Evolutionary conservation across 768 basidiomycete species (phyloP), one percentile per base, ranked within the genome.

Genomic region (Termitomyces sp.): DNA sequence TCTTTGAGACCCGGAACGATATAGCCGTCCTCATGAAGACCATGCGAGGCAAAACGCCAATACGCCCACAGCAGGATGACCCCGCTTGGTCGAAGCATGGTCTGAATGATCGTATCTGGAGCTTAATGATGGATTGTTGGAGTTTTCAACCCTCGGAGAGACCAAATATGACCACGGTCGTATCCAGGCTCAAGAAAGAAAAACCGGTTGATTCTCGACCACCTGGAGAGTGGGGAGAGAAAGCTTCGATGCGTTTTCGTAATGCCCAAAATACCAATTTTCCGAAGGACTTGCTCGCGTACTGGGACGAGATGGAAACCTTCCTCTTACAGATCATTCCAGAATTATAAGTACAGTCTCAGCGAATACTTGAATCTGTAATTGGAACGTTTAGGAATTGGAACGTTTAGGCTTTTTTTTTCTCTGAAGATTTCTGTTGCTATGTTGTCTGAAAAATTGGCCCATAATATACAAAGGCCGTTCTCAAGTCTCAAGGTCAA

Each of bases 81-180:
- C 6, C 26, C 6, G 26, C 26, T 28, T 28, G 26, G 26, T 28
- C 6, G 6, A 28, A 28, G 26, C 26, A 28, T 28, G 57, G 52
- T 1, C 35, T 54, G 14, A 58, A 52, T 14, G 34, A 42, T 38
- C 3, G 8, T 21, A 49, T 58, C 11, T 54, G 57, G 57, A 17
- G 19, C 19, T 38, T 50, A 3, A 58, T 56, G 48, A 42, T 32
- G 19, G 47, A 45, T 3, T 58, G 57, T 24, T 58, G 57, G 57
- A 45, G 32, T 12, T 34, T 48, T 10, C 15, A 7, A 2, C 44
- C 47, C 17, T 24, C n/a, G 5, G 21, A 54, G n/a, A 53, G 57
- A 12, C 57, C 57, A 40, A 30, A 58, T 51, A 54, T 58, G 22
- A 28, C 52, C 2, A 15, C 32, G 1, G 26, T 38, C 1, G n/a